A percentile compares a stretch with the other conserved stretches of the same genome.
Evolutionary conservation across 176 grass and related monocot genomes (phyloP).

Genomic region (Lolium perenne): DNA sequence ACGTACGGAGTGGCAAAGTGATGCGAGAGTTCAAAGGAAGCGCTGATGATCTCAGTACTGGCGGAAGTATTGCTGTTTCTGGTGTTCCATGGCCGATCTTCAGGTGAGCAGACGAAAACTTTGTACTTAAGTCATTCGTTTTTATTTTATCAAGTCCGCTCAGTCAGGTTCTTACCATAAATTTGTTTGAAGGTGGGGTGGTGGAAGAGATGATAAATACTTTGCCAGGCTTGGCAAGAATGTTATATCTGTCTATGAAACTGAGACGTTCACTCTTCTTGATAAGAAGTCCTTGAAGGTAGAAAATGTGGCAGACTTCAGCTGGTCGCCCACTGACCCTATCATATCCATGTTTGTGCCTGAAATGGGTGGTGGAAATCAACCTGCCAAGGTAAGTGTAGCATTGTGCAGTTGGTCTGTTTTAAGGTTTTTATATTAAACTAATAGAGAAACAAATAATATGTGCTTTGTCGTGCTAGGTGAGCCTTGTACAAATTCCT

Average conservation of each 20-base stretch:
- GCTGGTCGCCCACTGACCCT: constrained; percentile 88
- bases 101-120: constrained; percentile 45
- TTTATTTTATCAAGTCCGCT: neutral
- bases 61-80: constrained; percentile 70
- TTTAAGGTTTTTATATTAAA: constrained; percentile 3
- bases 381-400: constrained; percentile 80
- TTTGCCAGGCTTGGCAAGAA: constrained; percentile 96
- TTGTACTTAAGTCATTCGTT: neutral
- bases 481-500: constrained; percentile 90
- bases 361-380: constrained; percentile 86
- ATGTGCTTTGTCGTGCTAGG: constrained; percentile 48
- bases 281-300: constrained; percentile 95
- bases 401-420: constrained; percentile 10
- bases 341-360: constrained; percentile 87
- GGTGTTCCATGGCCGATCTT: constrained; percentile 89
- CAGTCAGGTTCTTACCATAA: constrained; percentile 23
- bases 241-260: constrained; percentile 84
- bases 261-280: constrained; percentile 78
- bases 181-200: constrained; percentile 74
- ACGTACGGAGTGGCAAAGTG: constrained; percentile 83
- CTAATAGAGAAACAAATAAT: constrained; percentile 13
- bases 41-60: constrained; percentile 71
- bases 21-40: constrained; percentile 94
- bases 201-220: constrained; percentile 91
- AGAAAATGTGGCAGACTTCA: constrained; percentile 87